Percentiles rank a stretch among this genome's conserved stretches.
Evolutionary conservation across 768 basidiomycete genomes (phyloP).

Genomic region (Tubosaeta brunneosetosa): DNA sequence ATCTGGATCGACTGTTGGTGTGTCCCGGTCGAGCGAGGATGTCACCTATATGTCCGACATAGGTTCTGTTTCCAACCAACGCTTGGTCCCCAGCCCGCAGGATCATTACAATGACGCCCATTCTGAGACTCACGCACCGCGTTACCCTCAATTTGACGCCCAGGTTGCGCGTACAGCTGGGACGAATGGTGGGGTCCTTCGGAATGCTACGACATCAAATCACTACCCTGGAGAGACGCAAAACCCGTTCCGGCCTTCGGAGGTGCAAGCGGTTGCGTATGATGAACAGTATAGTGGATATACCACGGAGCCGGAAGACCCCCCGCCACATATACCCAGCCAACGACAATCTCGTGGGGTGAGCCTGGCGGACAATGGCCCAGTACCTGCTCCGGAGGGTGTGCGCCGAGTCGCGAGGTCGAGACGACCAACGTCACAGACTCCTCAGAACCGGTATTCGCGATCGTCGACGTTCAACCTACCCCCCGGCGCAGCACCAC

Average conservation of each 20-base stretch:
- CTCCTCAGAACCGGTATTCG: conserved; percentile 67
- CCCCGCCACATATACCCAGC: conserved; percentile 11
- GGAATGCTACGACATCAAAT: conserved; percentile 34
- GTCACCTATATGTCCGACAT: conserved; percentile 29
- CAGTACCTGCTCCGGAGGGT: conserved; percentile 71
- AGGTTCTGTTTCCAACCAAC: conserved; percentile 41
- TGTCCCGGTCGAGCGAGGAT: conserved; percentile 45
- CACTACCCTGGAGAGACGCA: conserved; percentile 44
- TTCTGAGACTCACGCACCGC: conserved; percentile 15
- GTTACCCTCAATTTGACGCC: conserved; percentile 35
- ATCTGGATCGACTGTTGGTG: conserved; percentile 39
- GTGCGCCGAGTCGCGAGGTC: conserved; percentile 76
- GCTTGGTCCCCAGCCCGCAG: conserved; percentile 36
- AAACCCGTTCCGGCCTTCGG: conserved; percentile 55
- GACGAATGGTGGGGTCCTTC: conserved; percentile 35
- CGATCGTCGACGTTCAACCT: conserved; percentile 52
- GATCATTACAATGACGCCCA: conserved; percentile 30
- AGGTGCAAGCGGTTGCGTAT: conserved; percentile 39
- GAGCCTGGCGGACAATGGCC: conserved; percentile 77
- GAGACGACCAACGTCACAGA: conserved; percentile 59
- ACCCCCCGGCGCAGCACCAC: conserved; percentile 74
- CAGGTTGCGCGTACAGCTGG: conserved; percentile 38
- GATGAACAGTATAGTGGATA: conserved; percentile 33
- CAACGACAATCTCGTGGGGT: conserved; percentile 53
- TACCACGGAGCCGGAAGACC: conserved; percentile 36